Conservation (phyloP, 768 basidiomycete genomes). For the Lactarius psammicola region DNA sequence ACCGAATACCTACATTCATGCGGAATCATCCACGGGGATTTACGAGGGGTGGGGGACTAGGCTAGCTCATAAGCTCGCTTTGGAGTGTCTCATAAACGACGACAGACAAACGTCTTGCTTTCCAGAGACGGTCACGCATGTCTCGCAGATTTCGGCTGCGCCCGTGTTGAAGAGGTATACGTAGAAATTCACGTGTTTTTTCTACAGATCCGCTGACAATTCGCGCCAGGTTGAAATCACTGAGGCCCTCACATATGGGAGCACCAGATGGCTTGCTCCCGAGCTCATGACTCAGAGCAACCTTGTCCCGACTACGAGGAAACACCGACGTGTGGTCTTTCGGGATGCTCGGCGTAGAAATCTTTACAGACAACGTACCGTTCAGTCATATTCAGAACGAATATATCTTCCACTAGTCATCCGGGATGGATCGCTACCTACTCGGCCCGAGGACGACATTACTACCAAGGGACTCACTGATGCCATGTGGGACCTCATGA, state of each 20-base stretch:
- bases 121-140: conserved; percentile 15
- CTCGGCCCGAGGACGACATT: conserved; percentile 37
- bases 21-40: conserved; percentile 22
- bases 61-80: neutral
- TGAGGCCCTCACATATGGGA: conserved; percentile 8
- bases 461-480: conserved; percentile 38
- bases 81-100: neutral
- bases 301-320: conserved; percentile 28
- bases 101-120: conserved; percentile 20
- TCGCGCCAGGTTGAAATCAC: conserved; percentile 1
- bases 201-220: neutral
- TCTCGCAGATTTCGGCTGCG: conserved; percentile 18
- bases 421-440: conserved; percentile 39
- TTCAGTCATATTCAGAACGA: conserved; percentile 38
- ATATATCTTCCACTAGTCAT: conserved; percentile 39
- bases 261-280: conserved; percentile 24
- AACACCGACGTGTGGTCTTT: conserved; percentile 51
- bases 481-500: conserved; percentile 45
- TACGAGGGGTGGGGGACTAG: conserved; percentile 20
- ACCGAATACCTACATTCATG: conserved; percentile 20
- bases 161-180: conserved; percentile 23
- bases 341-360: conserved; percentile 47
- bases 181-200: neutral
- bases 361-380: conserved; percentile 45
- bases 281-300: conserved; percentile 16